phyloP scores from a whole-genome alignment of 2,329 filamentous ascomycete species.

The Calonectria pseudoturangicola region DNA sequence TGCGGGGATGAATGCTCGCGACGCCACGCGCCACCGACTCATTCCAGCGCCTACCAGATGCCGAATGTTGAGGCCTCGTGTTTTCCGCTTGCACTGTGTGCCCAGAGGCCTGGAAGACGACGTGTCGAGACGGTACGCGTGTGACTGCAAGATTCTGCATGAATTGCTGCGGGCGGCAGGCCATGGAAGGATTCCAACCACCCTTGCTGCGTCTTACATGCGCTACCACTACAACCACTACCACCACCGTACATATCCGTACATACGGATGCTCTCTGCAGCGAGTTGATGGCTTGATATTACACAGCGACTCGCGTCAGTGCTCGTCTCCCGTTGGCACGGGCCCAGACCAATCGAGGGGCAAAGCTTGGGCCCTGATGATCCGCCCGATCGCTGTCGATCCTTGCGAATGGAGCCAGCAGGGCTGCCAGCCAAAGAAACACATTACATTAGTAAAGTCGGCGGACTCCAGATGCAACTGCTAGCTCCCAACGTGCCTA shows the following conservation, averaged over 20 bases:
- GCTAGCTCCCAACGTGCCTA: not conserved
- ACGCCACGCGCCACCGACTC: conserved; percentile 22
- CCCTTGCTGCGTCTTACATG: conserved; percentile 3
- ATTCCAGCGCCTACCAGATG: not conserved
- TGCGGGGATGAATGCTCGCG: conserved; percentile 21
- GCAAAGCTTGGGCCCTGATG: conserved; percentile 22
- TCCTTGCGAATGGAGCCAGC: conserved; percentile 11
- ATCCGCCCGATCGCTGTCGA: conserved; percentile 27
- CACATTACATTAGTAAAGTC: conserved; percentile 6
- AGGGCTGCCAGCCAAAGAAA: conserved; percentile 13
- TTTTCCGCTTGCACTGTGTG: not conserved
- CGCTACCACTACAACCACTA: too few relatives aligned
- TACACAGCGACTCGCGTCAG: conserved; percentile 8
- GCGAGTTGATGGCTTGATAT: not conserved
- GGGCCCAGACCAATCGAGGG: conserved; percentile 30
- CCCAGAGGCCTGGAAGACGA: not conserved
- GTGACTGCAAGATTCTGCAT: not conserved
- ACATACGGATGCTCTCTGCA: not conserved
- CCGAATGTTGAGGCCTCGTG: conserved; percentile 23
- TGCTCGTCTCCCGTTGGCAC: not conserved
- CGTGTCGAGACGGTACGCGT: not conserved
- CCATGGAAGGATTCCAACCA: conserved; percentile 8
- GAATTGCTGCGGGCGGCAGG: conserved; percentile 1
- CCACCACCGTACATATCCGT: not conserved
- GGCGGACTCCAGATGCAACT: conserved; percentile 1